Evolutionary conservation across 192 early-diverging fungal genomes (phyloP).

Genomic region (Coemansia sp.): DNA sequence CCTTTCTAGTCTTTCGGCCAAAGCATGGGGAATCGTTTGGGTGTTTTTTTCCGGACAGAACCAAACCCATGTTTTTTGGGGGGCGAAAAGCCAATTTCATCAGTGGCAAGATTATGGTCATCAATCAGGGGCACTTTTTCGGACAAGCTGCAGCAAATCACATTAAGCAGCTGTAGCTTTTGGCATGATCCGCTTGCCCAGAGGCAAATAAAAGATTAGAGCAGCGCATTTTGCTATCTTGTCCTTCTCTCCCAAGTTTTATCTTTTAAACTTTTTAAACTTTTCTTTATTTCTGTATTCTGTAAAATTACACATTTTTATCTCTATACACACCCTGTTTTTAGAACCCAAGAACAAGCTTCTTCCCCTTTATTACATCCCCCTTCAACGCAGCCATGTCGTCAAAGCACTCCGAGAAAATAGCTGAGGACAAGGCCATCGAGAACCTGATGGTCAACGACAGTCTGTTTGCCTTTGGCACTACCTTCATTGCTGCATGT

Average conservation of each 20-base stretch:
- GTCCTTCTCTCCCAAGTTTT: background rate
- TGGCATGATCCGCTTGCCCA: too few species aligned
- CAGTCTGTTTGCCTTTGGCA: conserved; percentile 42
- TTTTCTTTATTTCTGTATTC: conserved; percentile 5
- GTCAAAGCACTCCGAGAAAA: conserved; percentile 15
- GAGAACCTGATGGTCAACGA: conserved; percentile 32
- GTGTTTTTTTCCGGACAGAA: too few species aligned
- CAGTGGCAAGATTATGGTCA: too few species aligned
- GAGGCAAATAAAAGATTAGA: background rate
- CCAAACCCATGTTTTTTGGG: too few species aligned
- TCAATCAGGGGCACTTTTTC: too few species aligned
- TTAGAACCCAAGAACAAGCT: background rate
- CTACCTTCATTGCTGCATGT: conserved; percentile 26
- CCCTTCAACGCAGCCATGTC: conserved; percentile 17
- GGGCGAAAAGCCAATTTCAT: too few species aligned
- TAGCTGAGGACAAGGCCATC: conserved; percentile 33
- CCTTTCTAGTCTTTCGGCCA: too few species aligned
- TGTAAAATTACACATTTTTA: background rate
- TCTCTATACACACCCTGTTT: background rate
- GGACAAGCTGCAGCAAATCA: too few species aligned
- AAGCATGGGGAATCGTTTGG: too few species aligned
- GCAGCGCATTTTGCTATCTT: background rate
- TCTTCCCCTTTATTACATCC: background rate
- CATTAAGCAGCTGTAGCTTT: too few species aligned
- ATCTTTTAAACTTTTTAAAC: background rate